These are phyloP conservation scores for Elaeagnus macrophylla DNA, from an alignment of 306 rosid genomes.

Conservation along the genomic window DNA sequence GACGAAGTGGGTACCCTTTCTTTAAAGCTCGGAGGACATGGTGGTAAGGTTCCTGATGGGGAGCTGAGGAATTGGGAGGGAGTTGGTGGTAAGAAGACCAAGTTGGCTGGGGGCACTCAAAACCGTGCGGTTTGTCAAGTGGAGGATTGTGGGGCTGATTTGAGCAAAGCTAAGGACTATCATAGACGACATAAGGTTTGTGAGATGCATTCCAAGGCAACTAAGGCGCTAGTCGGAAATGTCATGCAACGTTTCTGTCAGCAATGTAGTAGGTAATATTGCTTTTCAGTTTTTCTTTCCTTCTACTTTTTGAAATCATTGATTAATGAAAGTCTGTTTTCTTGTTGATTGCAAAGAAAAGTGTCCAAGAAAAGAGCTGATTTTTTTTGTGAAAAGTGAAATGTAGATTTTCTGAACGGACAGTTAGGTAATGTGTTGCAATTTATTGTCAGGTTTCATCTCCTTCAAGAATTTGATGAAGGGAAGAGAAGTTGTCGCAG, in stretches of 20 bases:
- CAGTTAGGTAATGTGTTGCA: background rate
- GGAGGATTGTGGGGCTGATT: slow-evolving; percentile 81
- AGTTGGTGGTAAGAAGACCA: slow-evolving; percentile 59
- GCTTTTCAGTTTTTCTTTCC: slow-evolving; percentile 6
- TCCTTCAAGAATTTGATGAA: slow-evolving; percentile 86
- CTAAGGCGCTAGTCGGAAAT: slow-evolving; percentile 73
- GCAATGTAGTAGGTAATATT: slow-evolving; percentile 75
- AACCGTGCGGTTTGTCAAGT: slow-evolving; percentile 86
- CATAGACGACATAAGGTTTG: slow-evolving; percentile 93
- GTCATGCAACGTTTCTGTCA: slow-evolving; percentile 83
- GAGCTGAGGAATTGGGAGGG: slow-evolving; percentile 58
- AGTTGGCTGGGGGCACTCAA: slow-evolving; percentile 60
- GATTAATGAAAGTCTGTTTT: too few species aligned
- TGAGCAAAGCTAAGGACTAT: slow-evolving; percentile 78
- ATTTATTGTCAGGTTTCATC: slow-evolving; percentile 67
- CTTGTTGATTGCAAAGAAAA: too few species aligned
- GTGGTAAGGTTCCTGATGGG: slow-evolving; percentile 34
- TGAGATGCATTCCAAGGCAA: too few species aligned
- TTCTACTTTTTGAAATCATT: too few species aligned
- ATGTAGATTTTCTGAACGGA: background rate
- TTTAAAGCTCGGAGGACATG: slow-evolving; percentile 57
- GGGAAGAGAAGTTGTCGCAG: slow-evolving; percentile 94
- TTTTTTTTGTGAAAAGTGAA: too few species aligned
- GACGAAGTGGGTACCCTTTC: slow-evolving; percentile 48
- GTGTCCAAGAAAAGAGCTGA: too few species aligned